These are phyloP conservation scores for Nitzschia sp. DNA, from an alignment of 108 stramenopile genomes.

Conservation along the genomic window DNA sequence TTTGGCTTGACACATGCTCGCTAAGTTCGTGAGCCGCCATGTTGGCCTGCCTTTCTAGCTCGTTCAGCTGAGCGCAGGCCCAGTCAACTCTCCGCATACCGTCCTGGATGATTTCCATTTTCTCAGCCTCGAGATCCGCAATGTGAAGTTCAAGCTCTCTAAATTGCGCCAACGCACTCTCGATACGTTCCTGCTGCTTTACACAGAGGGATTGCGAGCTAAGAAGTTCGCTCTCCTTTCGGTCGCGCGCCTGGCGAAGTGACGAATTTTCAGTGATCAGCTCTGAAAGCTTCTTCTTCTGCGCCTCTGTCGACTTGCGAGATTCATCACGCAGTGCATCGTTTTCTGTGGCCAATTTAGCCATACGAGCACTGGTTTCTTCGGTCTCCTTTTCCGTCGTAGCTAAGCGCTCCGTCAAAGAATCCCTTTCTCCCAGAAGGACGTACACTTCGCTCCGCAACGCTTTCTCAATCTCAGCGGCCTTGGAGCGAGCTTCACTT, in stretches of 20 bases:
- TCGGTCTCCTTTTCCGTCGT: neutral
- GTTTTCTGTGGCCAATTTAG: neutral
- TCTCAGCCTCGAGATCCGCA: neutral
- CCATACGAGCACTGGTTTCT: neutral
- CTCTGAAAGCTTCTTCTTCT: neutral
- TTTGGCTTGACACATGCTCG: too few relatives aligned
- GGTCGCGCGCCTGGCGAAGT: neutral
- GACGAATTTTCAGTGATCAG: neutral
- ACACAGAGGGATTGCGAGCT: neutral
- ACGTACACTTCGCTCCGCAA: too few relatives aligned
- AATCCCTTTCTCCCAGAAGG: too few relatives aligned
- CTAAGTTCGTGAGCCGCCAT: too few relatives aligned
- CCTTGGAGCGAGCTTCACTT: too few relatives aligned
- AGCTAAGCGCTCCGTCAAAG: neutral
- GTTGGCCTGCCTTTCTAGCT: too few relatives aligned
- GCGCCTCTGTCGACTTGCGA: neutral
- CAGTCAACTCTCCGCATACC: neutral
- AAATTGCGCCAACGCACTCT: neutral
- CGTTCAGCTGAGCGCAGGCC: constrained; percentile 1
- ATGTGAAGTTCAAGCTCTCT: neutral
- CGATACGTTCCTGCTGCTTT: neutral
- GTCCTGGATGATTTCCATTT: neutral
- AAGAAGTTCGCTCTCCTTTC: neutral
- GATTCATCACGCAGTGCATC: neutral
- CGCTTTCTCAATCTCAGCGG: too few relatives aligned